A percentile compares a stretch with the other conserved stretches of the same genome.
Conservation (phyloP, 2,329 filamentous ascomycete species). For the Eutypella sp. region DNA sequence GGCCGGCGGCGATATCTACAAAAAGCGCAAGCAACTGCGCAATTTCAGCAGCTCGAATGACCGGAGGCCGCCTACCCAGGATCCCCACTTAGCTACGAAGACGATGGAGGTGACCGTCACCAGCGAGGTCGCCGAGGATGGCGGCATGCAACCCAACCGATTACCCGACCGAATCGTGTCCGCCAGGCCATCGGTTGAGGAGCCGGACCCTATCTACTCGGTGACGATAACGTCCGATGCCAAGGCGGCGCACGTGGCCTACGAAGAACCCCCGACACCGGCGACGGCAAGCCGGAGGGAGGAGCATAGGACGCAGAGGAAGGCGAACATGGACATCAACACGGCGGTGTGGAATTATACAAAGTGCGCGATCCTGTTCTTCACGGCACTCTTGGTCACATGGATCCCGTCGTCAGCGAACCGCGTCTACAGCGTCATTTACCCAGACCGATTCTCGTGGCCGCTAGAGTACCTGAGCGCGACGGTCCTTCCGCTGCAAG, state of each 20-base stretch:
- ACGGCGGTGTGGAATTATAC: slow-evolving; percentile 65
- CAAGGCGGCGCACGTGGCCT: slow-evolving; percentile 15
- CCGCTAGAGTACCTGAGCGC: slow-evolving; percentile 65
- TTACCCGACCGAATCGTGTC: slow-evolving; percentile 22
- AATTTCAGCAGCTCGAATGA: slow-evolving; percentile 46
- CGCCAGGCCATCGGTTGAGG: slow-evolving; percentile 5
- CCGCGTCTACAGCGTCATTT: slow-evolving; percentile 64
- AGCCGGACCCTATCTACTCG: slow-evolving; percentile 35
- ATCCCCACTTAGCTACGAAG: slow-evolving; percentile 47
- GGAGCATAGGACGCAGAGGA: slow-evolving; percentile 19
- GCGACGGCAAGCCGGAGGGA: slow-evolving; percentile 9
- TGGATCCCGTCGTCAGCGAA: slow-evolving; percentile 78
- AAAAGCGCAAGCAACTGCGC: slow-evolving; percentile 58
- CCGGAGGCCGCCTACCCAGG: slow-evolving; percentile 32
- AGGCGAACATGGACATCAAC: slow-evolving; percentile 46
- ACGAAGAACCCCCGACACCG: slow-evolving; percentile 14
- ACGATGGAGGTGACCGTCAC: slow-evolving; percentile 63
- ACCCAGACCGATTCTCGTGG: slow-evolving; percentile 47
- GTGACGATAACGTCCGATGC: slow-evolving; percentile 44
- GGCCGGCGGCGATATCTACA: slow-evolving; percentile 63
- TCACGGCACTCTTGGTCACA: slow-evolving; percentile 64
- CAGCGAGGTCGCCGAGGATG: slow-evolving; percentile 38
- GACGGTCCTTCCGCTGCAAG: slow-evolving; percentile 73
- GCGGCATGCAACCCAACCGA: slow-evolving; percentile 24
- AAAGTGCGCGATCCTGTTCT: slow-evolving; percentile 67